Evolutionary conservation across 495 filamentous ascomycete genomes (phyloP).

Genomic region (Neurospora pannonica): DNA sequence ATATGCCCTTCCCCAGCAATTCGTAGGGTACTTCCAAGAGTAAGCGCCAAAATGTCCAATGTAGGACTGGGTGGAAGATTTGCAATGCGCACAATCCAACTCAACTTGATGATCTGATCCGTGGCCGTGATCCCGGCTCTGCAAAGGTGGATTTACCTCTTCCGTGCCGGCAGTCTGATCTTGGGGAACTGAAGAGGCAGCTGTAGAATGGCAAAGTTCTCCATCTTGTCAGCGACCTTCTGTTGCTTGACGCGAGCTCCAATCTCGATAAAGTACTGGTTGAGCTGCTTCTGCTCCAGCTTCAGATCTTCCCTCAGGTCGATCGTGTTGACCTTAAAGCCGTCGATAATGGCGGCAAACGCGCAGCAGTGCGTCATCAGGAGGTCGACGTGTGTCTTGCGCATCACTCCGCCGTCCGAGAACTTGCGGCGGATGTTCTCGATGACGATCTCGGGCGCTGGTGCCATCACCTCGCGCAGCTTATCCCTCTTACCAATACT

Average conservation of each 20-base stretch:
- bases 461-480: slow-evolving; percentile 33
- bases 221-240: slow-evolving; percentile 40
- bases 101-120: not conserved
- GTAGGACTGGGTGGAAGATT: not conserved
- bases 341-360: slow-evolving; percentile 60
- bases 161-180: slow-evolving; percentile 17
- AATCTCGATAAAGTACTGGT: slow-evolving; percentile 70
- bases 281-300: slow-evolving; percentile 56
- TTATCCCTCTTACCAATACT: slow-evolving; percentile 39
- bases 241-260: slow-evolving; percentile 53
- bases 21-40: not conserved
- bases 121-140: not conserved
- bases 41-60: not conserved
- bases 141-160: slow-evolving; percentile 4
- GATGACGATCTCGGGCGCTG: slow-evolving; percentile 53
- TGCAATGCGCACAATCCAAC: not conserved
- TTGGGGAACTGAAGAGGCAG: slow-evolving; percentile 80
- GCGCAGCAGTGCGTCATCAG: slow-evolving; percentile 61
- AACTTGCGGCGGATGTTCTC: slow-evolving; percentile 63
- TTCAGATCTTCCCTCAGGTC: slow-evolving; percentile 71
- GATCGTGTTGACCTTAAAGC: slow-evolving; percentile 65
- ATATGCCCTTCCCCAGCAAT: not conserved
- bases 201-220: slow-evolving; percentile 58
- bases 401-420: slow-evolving; percentile 48
- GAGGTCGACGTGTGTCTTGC: slow-evolving; percentile 53